These are phyloP conservation scores for Aspergillus awamori DNA, from an alignment of 2,329 filamentous ascomycete genomes.

Conservation along the genomic window DNA sequence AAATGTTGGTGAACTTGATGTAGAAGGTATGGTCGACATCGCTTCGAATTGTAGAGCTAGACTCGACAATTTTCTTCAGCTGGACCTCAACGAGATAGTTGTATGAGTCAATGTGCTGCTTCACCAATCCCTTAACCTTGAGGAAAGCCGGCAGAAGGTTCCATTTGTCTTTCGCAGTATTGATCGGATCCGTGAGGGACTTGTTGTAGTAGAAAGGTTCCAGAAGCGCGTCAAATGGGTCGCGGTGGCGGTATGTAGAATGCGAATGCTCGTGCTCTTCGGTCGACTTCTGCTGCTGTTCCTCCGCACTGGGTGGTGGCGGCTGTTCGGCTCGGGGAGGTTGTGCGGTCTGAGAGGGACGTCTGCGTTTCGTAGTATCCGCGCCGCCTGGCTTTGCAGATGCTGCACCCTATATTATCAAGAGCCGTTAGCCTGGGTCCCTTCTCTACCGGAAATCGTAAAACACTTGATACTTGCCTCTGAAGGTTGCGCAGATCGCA, in stretches of 20 bases:
- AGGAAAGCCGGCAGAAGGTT: constrained; percentile 96
- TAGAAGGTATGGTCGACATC: constrained; percentile 93
- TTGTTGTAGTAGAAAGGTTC: constrained; percentile 73
- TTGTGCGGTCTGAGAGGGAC: constrained; percentile 31
- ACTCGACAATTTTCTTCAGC: constrained; percentile 93
- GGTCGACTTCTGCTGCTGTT: constrained; percentile 20
- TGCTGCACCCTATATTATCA: constrained; percentile 16
- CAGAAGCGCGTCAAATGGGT: constrained; percentile 63
- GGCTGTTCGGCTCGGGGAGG: constrained; percentile 23
- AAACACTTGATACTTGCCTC: constrained; percentile 39
- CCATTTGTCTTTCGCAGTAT: constrained; percentile 84
- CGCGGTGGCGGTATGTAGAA: constrained; percentile 33
- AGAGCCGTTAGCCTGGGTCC: constrained; percentile 17
- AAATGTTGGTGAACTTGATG: constrained; percentile 90
- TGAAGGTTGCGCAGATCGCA: constrained; percentile 31
- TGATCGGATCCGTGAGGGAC: constrained; percentile 68
- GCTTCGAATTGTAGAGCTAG: constrained; percentile 84
- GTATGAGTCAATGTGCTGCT: constrained; percentile 98
- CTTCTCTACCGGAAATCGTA: constrained; percentile 12
- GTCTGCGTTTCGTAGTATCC: constrained; percentile 33
- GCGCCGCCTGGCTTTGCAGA: constrained; percentile 19
- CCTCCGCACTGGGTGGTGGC: constrained; percentile 18
- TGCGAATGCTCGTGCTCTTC: constrained; percentile 26
- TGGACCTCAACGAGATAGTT: constrained; percentile 98
- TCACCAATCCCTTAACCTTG: constrained; percentile 94